Base-by-base conservation (phyloP, 495 filamentous ascomycete genomes). In the Penicillium nucicola region DNA sequence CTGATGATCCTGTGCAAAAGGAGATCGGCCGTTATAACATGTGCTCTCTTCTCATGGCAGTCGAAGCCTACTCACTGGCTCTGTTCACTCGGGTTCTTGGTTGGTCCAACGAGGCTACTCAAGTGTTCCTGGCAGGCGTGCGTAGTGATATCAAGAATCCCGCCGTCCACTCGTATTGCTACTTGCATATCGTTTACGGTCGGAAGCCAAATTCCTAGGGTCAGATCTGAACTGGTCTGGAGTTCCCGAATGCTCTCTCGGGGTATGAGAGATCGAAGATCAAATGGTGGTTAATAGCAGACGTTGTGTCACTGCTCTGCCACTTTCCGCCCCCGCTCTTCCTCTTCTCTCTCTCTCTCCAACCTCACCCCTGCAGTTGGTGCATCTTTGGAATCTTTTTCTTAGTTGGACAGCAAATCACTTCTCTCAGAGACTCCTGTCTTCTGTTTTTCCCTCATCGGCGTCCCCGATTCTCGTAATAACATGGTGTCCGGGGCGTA, bases 41-140 rank as follows among this genome's bases (percentile, higher is more conserved):
- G 25, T 65, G 70, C 19, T 71, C 75, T 19, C 65, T 76, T 36
- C 36, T 66, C 36, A 68, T 77, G 55, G 71, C 73, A 5, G 57
- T 77, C 1, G 63, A 69, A 35, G 64, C 68, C 0, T 75, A 77
- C 48, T 70, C 68, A 17, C 48, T 77, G 37, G 68, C 63, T 1
- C 56, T 77, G 4, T 82, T 82, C 39, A 84, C 79, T 4, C 71
- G 72, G 11, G 75, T 79, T 0, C 65, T 82, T 9, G 77, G 78
- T 1, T 82, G 82, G 78, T 71, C 66, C 0, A 67, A 75, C 22
- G 75, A 78, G n/a, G 72, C 87, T 48, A 72, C 79, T 19, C 74
- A 82, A 54, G 66, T 77, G n/a, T 70, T 85, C 48, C 65, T 82
- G 8, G 71, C 68, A 22, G 67, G 79, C 5, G 73, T 83, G 2